Evolutionary conservation across 176 grass and related monocot genomes (phyloP).

Genomic region (Aechmea fasciata): DNA sequence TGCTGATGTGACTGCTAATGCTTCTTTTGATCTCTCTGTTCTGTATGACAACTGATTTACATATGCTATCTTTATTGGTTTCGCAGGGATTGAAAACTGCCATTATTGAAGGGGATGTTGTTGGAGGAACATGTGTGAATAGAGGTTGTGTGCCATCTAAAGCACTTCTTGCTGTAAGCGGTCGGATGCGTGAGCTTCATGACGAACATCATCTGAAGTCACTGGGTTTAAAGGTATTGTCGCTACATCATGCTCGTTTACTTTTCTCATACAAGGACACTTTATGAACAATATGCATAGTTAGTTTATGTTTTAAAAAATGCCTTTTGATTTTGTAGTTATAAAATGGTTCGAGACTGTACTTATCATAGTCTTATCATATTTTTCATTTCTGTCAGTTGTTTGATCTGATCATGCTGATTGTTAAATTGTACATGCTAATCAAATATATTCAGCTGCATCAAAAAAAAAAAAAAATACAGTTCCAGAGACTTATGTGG

Average conservation of each 20-base stretch:
- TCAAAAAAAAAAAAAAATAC: neutral
- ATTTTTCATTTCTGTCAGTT: too few relatives aligned
- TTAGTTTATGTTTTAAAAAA: too few relatives aligned
- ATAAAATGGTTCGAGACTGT: neutral
- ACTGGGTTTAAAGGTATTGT: conserved; percentile 68
- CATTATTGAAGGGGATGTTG: conserved; percentile 89
- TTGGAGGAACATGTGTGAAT: conserved; percentile 92
- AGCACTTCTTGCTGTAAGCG: conserved; percentile 92
- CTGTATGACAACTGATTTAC: neutral
- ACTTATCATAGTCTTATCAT: too few relatives aligned
- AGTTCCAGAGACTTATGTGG: neutral
- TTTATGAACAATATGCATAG: too few relatives aligned
- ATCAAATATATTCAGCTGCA: neutral
- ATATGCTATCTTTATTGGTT: neutral
- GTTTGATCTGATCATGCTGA: too few relatives aligned
- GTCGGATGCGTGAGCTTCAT: conserved; percentile 80
- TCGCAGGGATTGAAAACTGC: conserved; percentile 84
- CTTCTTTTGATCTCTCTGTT: neutral
- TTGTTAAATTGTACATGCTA: neutral
- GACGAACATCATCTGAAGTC: conserved; percentile 92
- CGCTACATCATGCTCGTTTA: neutral
- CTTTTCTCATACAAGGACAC: too few relatives aligned
- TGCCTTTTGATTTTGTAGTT: too few relatives aligned
- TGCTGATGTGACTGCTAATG: neutral
- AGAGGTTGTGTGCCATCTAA: conserved; percentile 91